These are phyloP conservation scores for Phytophthora fragariae DNA, from an alignment of 352 stramenopile genomes.

Conservation along the genomic window DNA sequence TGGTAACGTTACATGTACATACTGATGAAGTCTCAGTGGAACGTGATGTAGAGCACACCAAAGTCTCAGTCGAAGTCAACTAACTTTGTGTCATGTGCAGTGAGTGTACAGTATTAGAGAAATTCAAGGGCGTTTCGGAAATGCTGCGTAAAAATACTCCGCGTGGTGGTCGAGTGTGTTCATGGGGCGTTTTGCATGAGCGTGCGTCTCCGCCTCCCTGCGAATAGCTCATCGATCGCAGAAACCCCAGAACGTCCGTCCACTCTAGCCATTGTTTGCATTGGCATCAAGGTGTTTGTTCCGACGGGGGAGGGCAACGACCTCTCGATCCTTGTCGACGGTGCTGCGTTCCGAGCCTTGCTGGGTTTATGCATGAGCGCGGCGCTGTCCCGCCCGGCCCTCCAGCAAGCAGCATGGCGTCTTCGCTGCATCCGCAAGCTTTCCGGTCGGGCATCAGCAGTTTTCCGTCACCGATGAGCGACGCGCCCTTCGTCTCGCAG, in stretches of 20 bases:
- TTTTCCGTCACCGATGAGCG: conserved; percentile 11
- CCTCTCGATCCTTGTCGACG: conserved; percentile 14
- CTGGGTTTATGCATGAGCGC: conserved; percentile 42
- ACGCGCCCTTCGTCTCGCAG: conserved; percentile 7
- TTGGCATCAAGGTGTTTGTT: conserved; percentile 4
- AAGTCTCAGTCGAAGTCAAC: no score
- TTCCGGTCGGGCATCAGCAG: conserved; percentile 24
- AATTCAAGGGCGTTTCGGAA: conserved; percentile 28
- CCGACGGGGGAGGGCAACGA: background rate
- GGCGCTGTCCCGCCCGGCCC: conserved; percentile 23
- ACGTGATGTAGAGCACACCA: no score
- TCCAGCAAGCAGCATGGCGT: conserved; percentile 33
- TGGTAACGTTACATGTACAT: conserved; percentile 9
- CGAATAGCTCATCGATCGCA: conserved; percentile 21
- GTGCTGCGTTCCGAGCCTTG: conserved; percentile 13
- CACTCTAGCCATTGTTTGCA: background rate
- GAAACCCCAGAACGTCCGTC: conserved; percentile 28
- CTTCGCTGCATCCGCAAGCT: conserved; percentile 22
- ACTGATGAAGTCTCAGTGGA: no score
- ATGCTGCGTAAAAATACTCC: conserved; percentile 36
- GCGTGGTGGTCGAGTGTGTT: background rate
- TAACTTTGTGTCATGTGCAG: no score
- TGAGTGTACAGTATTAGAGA: no score
- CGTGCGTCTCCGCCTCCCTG: conserved; percentile 19
- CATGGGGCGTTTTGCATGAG: conserved; percentile 25